These are phyloP conservation scores for Suillus brevipes DNA, from an alignment of 768 basidiomycete species.

Conservation along the genomic window DNA sequence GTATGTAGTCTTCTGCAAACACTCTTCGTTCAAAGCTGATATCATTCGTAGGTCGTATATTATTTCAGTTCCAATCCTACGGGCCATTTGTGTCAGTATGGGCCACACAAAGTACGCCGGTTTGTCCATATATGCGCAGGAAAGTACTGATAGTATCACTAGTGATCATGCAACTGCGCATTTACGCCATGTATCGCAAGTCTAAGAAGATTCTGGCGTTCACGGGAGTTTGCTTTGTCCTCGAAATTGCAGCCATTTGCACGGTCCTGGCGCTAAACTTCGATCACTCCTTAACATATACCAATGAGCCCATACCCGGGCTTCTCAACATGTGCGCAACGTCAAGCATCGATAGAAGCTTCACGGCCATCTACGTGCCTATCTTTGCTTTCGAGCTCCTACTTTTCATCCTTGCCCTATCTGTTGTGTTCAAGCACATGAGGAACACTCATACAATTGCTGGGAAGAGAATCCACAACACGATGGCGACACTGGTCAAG, in stretches of 20 bases:
- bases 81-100: slow-evolving; percentile 11
- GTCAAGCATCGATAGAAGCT: slow-evolving; percentile 3
- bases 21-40: not conserved
- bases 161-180: slow-evolving; percentile 14
- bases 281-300: slow-evolving; percentile 7
- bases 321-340: slow-evolving; percentile 10
- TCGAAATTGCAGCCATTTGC: slow-evolving; percentile 11
- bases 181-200: slow-evolving; percentile 14
- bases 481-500: slow-evolving; percentile 8
- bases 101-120: slow-evolving; percentile 10
- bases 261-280: slow-evolving; percentile 6
- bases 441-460: not conserved
- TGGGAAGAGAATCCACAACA: slow-evolving; percentile 7
- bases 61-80: slow-evolving; percentile 11
- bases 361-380: slow-evolving; percentile 11
- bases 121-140: not conserved
- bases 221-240: slow-evolving; percentile 3
- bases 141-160: not conserved
- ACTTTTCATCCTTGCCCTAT: slow-evolving; percentile 9
- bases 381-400: slow-evolving; percentile 10
- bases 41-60: slow-evolving; percentile 6
- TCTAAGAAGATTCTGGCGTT: slow-evolving; percentile 7
- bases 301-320: slow-evolving; percentile 11
- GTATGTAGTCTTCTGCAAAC: not conserved
- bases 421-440: slow-evolving; percentile 11